Base-by-base conservation (phyloP, 2,329 filamentous ascomycete species). In the Diplodia seriata region DNA sequence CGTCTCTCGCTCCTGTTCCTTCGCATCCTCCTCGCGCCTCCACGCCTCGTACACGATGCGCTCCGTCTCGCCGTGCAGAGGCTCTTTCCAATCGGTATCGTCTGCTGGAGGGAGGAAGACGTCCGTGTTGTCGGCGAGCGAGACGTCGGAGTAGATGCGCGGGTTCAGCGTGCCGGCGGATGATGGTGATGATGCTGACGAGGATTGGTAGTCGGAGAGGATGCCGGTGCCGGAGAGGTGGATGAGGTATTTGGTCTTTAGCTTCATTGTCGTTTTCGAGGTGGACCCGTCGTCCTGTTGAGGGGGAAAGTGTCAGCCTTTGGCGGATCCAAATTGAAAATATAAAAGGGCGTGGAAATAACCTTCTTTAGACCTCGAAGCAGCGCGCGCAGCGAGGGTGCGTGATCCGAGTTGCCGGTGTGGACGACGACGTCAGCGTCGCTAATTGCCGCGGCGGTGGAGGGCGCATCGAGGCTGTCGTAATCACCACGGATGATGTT, bases 1-100 rank as follows among this genome's bases (percentile, higher is more conserved):
- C 4, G 3, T 2, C 20, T 20, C 40, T 12, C 15, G 14, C 38
- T 26, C 50, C 5, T 23, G 18, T 5, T n/a, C 29, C 26, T 23
- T 15, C 11, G 11, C 33, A 18, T 49, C 12, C 38, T 49, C 61
- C 8, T 54, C 40, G 6, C 31, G 15, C 18, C 2, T 12, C 49
- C 47, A 59, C 0, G 84, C 81, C 0, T 76, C 79, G 0, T 90
- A 79, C n/a, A 93, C 85, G 29, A 91, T 82, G 74, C 88, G 86
- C 76, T 94, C 91, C 2, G 92, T 86, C 72, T 89, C 82, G 18
- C 89, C 86, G 78, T 93, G 91, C 29, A 83, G 74, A 9, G 84
- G 88, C 0, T 78, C 73, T 72, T 88, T n/a, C 40, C 40, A 85
- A 0, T n/a, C 31, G 1, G 4, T 18, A 11, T 23, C 31, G 40